These are phyloP conservation scores for Fusarium proliferatum DNA, from an alignment of 2,329 filamentous ascomycete genomes.

Conservation along the genomic window DNA sequence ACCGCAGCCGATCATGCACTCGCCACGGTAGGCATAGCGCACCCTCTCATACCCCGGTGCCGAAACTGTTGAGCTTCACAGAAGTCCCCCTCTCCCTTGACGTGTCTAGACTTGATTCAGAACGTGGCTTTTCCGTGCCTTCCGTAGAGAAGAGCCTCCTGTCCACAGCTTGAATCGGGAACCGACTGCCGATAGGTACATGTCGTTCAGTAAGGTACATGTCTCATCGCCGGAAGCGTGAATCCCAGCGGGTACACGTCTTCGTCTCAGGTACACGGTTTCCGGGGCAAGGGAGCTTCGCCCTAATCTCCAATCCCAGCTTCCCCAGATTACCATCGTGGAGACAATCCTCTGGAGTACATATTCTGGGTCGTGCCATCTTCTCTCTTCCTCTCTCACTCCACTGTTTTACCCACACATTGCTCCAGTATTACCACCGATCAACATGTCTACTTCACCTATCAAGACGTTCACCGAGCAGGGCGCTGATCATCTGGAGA, in stretches of 20 bases:
- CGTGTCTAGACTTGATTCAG: not conserved
- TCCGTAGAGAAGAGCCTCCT: not conserved
- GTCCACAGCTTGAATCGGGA: not conserved
- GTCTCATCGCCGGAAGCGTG: fast-evolving
- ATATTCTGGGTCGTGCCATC: not conserved
- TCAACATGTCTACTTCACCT: slow-evolving; percentile 2
- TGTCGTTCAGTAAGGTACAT: fast-evolving
- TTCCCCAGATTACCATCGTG: not conserved
- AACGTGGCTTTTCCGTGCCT: not conserved
- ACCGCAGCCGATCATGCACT: not conserved
- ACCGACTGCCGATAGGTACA: not conserved
- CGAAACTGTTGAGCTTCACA: not conserved
- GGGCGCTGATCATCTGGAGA: not conserved
- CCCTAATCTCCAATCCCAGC: not conserved
- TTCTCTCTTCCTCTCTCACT: not conserved
- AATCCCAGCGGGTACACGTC: not conserved
- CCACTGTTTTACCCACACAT: not conserved
- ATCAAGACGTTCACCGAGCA: not conserved
- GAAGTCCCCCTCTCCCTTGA: not conserved
- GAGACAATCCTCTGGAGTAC: not conserved
- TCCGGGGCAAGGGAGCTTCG: not conserved
- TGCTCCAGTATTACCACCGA: not conserved
- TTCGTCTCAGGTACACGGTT: not conserved
- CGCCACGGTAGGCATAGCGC: not conserved
- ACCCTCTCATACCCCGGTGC: not conserved